These are phyloP conservation scores for Cordyceps sp. DNA, from an alignment of 2,329 filamentous ascomycete species.

Conservation along the genomic window DNA sequence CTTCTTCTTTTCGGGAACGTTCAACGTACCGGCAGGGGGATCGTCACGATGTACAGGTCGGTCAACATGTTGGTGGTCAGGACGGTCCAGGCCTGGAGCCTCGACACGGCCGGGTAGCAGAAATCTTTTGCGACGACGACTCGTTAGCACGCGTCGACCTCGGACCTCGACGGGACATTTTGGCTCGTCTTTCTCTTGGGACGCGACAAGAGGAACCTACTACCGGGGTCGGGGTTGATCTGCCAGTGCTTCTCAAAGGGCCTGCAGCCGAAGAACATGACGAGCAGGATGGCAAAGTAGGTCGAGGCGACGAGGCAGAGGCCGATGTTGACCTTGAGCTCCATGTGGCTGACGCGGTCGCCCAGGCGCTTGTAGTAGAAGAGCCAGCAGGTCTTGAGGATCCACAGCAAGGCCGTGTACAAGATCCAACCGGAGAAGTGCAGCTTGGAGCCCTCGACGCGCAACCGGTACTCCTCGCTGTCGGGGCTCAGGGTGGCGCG, in stretches of 20 bases:
- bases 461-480: neutral
- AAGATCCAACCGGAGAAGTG: conserved; percentile 36
- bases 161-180: too few relatives aligned
- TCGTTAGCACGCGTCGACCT: too few relatives aligned
- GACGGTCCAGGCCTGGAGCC: conserved; percentile 31
- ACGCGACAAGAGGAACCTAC: conserved; percentile 13
- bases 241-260: conserved; percentile 39
- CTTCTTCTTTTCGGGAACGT: too few relatives aligned
- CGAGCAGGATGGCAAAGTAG: conserved; percentile 28
- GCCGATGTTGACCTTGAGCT: conserved; percentile 24
- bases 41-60: conserved; percentile 38
- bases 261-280: conserved; percentile 31
- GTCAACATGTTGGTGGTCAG: conserved; percentile 34
- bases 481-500: neutral
- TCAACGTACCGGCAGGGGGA: conserved; percentile 25
- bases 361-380: conserved; percentile 35
- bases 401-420: conserved; percentile 34
- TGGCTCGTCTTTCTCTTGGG: too few relatives aligned
- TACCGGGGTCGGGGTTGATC: conserved; percentile 37
- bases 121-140: too few relatives aligned
- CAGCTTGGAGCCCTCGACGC: conserved; percentile 30
- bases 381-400: conserved; percentile 36
- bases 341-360: conserved; percentile 17
- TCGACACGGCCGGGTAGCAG: conserved; percentile 30
- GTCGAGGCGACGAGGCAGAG: conserved; percentile 28